Evolutionary conservation across 2,329 filamentous ascomycete species (phyloP).

Genomic region (Chaetothyriales sp.): DNA sequence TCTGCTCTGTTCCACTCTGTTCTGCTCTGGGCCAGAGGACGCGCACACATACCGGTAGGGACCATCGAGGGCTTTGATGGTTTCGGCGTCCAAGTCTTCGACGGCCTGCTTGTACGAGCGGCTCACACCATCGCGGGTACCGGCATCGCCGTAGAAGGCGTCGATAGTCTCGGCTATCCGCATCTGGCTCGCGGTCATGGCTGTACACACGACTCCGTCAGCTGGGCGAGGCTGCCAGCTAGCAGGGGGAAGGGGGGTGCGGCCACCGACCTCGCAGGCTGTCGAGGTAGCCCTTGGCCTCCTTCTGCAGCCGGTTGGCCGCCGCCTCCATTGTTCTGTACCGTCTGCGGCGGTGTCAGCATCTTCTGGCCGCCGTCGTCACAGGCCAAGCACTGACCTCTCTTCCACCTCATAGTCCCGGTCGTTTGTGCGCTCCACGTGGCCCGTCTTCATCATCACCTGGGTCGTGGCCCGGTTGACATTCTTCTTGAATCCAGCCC

Average conservation of each 20-base stretch:
- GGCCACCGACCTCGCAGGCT: conserved; percentile 62
- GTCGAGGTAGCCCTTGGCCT: conserved; percentile 95
- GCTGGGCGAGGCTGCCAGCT: neutral
- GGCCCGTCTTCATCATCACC: conserved; percentile 99
- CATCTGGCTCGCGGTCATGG: conserved; percentile 99
- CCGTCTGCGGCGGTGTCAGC: conserved; percentile 43
- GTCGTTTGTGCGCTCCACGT: conserved; percentile 97
- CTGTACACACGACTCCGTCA: conserved; percentile 37
- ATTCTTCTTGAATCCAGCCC: conserved; percentile 77
- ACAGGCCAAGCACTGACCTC: conserved; percentile 39
- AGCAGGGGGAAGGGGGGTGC: neutral
- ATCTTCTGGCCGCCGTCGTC: conserved; percentile 11
- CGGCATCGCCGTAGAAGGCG: conserved; percentile 94
- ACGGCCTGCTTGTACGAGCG: conserved; percentile 97
- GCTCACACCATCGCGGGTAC: conserved; percentile 86
- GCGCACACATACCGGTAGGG: conserved; percentile 57
- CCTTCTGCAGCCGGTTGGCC: conserved; percentile 81
- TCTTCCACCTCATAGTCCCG: conserved; percentile 98
- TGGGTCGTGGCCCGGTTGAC: conserved; percentile 97
- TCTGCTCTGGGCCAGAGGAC: neutral
- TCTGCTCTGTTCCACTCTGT: neutral
- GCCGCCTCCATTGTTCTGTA: conserved; percentile 97
- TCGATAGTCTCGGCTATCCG: conserved; percentile 98
- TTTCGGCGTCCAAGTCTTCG: conserved; percentile 93
- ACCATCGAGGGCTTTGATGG: conserved; percentile 93